Conservation (phyloP, 2,329 filamentous ascomycete genomes). For the Lecanicillium sp. region DNA sequence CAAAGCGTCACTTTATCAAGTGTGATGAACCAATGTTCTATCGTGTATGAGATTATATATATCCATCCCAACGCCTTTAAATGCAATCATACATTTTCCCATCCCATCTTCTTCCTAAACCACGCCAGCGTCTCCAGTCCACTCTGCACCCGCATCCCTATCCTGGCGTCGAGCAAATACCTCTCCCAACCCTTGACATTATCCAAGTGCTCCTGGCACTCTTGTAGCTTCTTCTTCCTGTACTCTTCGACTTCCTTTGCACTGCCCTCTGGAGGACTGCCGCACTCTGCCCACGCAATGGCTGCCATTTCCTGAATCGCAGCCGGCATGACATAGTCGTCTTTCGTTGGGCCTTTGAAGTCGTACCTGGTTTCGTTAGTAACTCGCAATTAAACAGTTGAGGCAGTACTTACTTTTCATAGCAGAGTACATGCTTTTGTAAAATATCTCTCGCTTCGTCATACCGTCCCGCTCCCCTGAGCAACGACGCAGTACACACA, state of each 20-base stretch:
- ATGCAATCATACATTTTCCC: slow-evolving; percentile 8
- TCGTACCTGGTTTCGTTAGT: slow-evolving; percentile 27
- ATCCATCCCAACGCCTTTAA: no score
- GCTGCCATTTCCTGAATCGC: slow-evolving; percentile 84
- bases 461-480: slow-evolving; percentile 54
- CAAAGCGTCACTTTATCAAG: not conserved
- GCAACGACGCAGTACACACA: slow-evolving; percentile 57
- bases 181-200: slow-evolving; percentile 62
- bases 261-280: slow-evolving; percentile 25
- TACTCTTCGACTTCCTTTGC: slow-evolving; percentile 25
- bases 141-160: slow-evolving; percentile 65
- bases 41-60: no score
- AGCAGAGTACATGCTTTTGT: slow-evolving; percentile 52
- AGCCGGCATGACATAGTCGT: slow-evolving; percentile 64
- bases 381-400: not conserved
- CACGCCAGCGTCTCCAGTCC: slow-evolving; percentile 57
- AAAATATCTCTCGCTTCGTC: slow-evolving; percentile 59
- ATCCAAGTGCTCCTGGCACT: slow-evolving; percentile 57
- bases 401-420: slow-evolving; percentile 48
- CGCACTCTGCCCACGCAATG: slow-evolving; percentile 66
- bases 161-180: slow-evolving; percentile 65
- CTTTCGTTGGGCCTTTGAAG: slow-evolving; percentile 53
- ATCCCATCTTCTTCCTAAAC: slow-evolving; percentile 36
- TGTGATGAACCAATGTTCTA: not conserved
- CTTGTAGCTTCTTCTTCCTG: slow-evolving; percentile 41